Percentiles rank a stretch among this genome's conserved stretches.
Evolutionary conservation across 805 yeast species (phyloP).

Genomic region (Brettanomyces nanus): DNA sequence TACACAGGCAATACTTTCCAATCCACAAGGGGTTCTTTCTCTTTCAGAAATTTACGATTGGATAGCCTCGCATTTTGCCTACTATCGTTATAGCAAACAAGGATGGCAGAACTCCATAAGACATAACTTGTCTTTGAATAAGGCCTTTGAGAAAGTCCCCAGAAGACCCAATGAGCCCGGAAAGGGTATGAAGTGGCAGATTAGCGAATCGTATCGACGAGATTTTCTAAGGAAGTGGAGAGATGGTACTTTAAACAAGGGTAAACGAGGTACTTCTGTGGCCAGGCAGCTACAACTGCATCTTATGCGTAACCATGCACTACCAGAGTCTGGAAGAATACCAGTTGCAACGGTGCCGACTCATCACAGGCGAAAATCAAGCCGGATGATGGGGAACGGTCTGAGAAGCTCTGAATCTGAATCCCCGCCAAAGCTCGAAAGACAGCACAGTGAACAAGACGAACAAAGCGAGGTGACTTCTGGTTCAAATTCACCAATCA

Average conservation of each 20-base stretch:
- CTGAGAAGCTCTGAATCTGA: no score
- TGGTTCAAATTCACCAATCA: neutral
- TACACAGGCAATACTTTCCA: slow-evolving; percentile 90
- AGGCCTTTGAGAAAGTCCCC: slow-evolving; percentile 97
- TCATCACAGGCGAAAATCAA: neutral
- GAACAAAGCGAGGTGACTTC: no score
- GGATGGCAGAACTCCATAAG: slow-evolving; percentile 99
- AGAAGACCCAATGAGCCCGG: slow-evolving; percentile 95
- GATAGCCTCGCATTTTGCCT: slow-evolving; percentile 83
- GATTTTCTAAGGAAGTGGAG: slow-evolving; percentile 79
- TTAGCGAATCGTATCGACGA: slow-evolving; percentile 71
- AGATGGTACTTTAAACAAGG: slow-evolving; percentile 64
- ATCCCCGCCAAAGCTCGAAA: no score
- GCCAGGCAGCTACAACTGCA: slow-evolving; percentile 74
- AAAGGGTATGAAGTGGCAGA: slow-evolving; percentile 99
- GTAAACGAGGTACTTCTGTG: slow-evolving; percentile 73
- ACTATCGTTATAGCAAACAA: slow-evolving; percentile 81
- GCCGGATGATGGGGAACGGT: slow-evolving; percentile 6
- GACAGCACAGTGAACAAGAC: no score
- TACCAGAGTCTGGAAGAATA: slow-evolving; percentile 37
- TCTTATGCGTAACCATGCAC: slow-evolving; percentile 47
- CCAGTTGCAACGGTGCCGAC: slow-evolving; percentile 9
- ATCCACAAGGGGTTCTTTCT: slow-evolving; percentile 80
- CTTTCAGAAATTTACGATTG: slow-evolving; percentile 87
- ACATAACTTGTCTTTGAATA: slow-evolving; percentile 87